Conservation (phyloP, 345 rosid species). For the Alliaria petiolata region DNA sequence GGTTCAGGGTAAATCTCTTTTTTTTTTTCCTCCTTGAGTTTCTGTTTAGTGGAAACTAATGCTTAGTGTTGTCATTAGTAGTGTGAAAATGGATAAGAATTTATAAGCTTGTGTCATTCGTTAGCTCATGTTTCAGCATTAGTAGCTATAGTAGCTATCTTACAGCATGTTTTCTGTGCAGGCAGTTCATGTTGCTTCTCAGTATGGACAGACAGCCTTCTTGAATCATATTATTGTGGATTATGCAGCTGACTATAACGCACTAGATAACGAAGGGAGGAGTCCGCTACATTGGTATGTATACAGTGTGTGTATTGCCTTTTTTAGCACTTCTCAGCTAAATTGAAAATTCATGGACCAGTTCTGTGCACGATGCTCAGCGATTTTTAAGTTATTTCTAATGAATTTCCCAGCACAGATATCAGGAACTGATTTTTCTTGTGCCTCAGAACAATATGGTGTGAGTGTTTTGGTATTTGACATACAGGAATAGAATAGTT, state of each 20-base stretch:
- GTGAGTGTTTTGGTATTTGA: background rate
- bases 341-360: background rate
- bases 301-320: background rate
- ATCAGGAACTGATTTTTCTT: background rate
- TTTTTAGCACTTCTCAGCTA: background rate
- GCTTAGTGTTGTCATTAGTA: background rate
- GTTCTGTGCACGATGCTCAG: too few species aligned
- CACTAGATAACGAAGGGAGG: constrained; percentile 84
- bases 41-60: background rate
- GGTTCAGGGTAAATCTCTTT: constrained; percentile 56
- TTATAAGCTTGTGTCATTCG: background rate
- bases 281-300: constrained; percentile 90
- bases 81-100: background rate
- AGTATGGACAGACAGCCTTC: constrained; percentile 86
- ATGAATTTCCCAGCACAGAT: background rate
- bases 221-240: constrained; percentile 67
- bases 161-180: constrained; percentile 32
- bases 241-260: constrained; percentile 71
- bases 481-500: background rate
- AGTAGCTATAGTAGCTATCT: background rate
- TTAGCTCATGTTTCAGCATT: background rate
- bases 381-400: background rate
- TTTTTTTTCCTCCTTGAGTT: background rate
- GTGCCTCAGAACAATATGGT: background rate
- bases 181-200: constrained; percentile 96